These are phyloP conservation scores for Zanthoxylum bungeanum DNA, from an alignment of 345 rosid genomes.

Conservation along the genomic window DNA sequence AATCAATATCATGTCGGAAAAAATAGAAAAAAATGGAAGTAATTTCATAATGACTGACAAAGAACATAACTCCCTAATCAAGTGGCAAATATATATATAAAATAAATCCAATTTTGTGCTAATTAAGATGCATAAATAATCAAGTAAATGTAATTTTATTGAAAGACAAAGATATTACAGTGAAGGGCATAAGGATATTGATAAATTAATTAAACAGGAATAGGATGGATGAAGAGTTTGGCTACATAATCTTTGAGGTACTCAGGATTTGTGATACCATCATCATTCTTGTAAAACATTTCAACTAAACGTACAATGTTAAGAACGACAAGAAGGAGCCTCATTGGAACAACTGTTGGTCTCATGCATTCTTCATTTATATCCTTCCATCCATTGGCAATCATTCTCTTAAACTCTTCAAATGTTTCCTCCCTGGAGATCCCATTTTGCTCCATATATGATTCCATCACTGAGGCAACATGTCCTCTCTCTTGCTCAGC, in stretches of 20 bases:
- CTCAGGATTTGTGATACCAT: conserved; percentile 12
- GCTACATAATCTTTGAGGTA: neutral
- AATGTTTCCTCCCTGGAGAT: neutral
- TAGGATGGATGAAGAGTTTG: neutral
- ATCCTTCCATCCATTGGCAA: conserved; percentile 2
- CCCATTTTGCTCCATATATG: conserved; percentile 10
- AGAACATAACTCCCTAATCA: no score
- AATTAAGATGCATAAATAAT: no score
- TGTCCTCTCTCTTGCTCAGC: conserved; percentile 14
- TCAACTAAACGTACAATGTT: conserved; percentile 4
- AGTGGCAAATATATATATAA: no score
- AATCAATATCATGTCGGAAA: no score
- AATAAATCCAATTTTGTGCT: no score
- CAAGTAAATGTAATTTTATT: no score
- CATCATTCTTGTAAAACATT: neutral
- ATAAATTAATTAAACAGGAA: neutral
- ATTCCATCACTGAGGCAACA: conserved; percentile 5
- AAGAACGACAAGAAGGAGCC: neutral
- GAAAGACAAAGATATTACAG: no score
- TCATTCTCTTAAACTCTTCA: neutral
- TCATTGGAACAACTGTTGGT: neutral
- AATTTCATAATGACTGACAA: no score
- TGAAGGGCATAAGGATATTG: no score
- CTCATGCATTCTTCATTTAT: conserved; percentile 1
- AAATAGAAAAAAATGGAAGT: no score